phyloP scores from a whole-genome alignment of 1,284 basidiomycete species.

The Athelia psychrophila region DNA sequence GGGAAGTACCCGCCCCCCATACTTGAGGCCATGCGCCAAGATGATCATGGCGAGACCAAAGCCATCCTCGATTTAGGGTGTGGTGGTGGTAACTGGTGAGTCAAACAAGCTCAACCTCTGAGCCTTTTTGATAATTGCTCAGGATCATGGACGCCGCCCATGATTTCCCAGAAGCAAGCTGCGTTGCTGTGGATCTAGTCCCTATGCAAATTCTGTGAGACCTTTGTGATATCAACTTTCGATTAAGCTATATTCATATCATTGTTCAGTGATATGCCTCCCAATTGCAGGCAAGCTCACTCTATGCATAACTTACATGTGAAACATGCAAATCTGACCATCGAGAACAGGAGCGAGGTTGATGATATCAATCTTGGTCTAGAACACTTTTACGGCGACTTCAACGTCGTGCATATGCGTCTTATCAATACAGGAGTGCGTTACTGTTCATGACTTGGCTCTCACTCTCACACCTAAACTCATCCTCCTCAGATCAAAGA shows the following conservation, averaged over 20 bases:
- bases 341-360: slow-evolving; percentile 60
- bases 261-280: slow-evolving; percentile 52
- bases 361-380: slow-evolving; percentile 82
- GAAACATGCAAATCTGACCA: slow-evolving; percentile 5
- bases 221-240: neutral
- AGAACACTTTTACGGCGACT: slow-evolving; percentile 74
- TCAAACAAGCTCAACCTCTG: no score
- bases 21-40: slow-evolving; percentile 52
- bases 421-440: slow-evolving; percentile 67
- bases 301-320: slow-evolving; percentile 2
- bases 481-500: neutral
- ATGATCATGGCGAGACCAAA: slow-evolving; percentile 56
- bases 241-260: neutral
- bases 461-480: no score
- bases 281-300: slow-evolving; percentile 59
- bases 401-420: slow-evolving; percentile 70
- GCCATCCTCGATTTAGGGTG: slow-evolving; percentile 74
- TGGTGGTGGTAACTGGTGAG: slow-evolving; percentile 73
- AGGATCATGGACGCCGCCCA: slow-evolving; percentile 75
- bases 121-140: slow-evolving; percentile 10
- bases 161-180: slow-evolving; percentile 66
- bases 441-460: neutral
- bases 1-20: slow-evolving; percentile 58
- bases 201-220: slow-evolving; percentile 70
- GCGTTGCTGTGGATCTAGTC: slow-evolving; percentile 74